Conservation (phyloP, 1,284 basidiomycete genomes). For the Pseudozyma sp. region DNA sequence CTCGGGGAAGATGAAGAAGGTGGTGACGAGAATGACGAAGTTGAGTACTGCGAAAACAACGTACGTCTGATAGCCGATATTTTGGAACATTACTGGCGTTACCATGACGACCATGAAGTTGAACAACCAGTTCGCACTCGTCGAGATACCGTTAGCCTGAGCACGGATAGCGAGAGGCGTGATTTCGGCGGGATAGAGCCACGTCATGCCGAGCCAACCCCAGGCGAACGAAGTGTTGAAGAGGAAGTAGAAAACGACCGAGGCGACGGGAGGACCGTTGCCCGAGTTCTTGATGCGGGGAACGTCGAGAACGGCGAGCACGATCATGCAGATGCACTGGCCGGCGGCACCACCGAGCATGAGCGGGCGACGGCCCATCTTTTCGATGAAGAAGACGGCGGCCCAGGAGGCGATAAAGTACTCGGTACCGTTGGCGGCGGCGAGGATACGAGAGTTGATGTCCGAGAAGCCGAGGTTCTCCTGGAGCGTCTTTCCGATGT, state of each 20-base stretch:
- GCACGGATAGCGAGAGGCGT: slow-evolving; percentile 64
- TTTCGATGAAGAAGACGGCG: slow-evolving; percentile 64
- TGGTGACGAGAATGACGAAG: slow-evolving; percentile 44
- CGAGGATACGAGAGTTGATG: slow-evolving; percentile 61
- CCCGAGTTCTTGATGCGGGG: slow-evolving; percentile 25
- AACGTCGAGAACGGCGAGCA: slow-evolving; percentile 46
- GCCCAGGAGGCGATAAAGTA: slow-evolving; percentile 66
- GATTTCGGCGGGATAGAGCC: slow-evolving; percentile 68
- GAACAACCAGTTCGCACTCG: slow-evolving; percentile 63
- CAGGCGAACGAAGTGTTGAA: slow-evolving; percentile 67
- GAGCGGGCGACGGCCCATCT: slow-evolving; percentile 62
- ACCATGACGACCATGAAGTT: slow-evolving; percentile 66
- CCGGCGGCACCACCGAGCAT: slow-evolving; percentile 63
- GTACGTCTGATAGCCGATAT: slow-evolving; percentile 54
- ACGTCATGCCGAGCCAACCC: slow-evolving; percentile 68
- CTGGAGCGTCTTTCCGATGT: slow-evolving; percentile 65
- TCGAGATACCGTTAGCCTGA: slow-evolving; percentile 63
- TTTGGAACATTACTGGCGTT: slow-evolving; percentile 52
- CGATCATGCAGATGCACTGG: slow-evolving; percentile 60
- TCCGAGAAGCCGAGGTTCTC: slow-evolving; percentile 57
- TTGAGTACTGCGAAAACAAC: slow-evolving; percentile 57
- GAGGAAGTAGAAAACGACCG: slow-evolving; percentile 62
- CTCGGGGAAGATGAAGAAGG: slow-evolving; percentile 64
- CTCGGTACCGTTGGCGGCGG: slow-evolving; percentile 66
- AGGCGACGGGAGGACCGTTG: slow-evolving; percentile 43